These are phyloP conservation scores for Dissophora ornata DNA, from an alignment of 192 early-diverging fungal species.

Conservation along the genomic window DNA sequence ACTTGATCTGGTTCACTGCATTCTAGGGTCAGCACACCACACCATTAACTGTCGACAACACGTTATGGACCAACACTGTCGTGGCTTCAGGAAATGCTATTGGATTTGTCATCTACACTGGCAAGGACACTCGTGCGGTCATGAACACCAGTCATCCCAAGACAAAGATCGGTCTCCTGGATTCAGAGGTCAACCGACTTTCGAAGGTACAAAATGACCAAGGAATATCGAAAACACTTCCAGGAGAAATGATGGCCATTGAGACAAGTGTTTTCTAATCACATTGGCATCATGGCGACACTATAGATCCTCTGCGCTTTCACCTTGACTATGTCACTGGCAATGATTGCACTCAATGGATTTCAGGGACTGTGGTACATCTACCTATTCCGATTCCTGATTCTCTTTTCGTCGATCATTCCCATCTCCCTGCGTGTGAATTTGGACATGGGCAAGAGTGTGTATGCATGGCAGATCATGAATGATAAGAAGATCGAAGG, in stretches of 20 bases:
- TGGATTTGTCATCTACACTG: conserved; percentile 92
- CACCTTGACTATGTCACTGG: conserved; percentile 82
- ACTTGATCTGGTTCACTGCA: not conserved
- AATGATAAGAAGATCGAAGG: conserved; percentile 84
- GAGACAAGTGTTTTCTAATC: too few relatives aligned
- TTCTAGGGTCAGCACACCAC: conserved; percentile 62
- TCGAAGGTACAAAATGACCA: too few relatives aligned
- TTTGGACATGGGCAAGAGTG: conserved; percentile 96
- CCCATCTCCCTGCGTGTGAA: conserved; percentile 95
- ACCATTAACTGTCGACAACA: conserved; percentile 88
- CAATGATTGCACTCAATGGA: conserved; percentile 90
- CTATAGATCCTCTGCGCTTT: conserved; percentile 87
- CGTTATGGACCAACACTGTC: conserved; percentile 95
- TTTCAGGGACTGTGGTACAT: conserved; percentile 93
- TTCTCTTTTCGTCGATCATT: conserved; percentile 95
- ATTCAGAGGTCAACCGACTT: conserved; percentile 90
- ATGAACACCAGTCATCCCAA: conserved; percentile 95
- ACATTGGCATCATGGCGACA: too few relatives aligned
- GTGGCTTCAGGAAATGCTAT: conserved; percentile 90
- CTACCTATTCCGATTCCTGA: conserved; percentile 92
- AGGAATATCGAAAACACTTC: too few relatives aligned
- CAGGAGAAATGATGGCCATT: too few relatives aligned
- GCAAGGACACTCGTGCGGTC: conserved; percentile 91
- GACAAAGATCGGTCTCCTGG: conserved; percentile 92
- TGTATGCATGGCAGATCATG: conserved; percentile 92